Evolutionary conservation across 1,139 yeast species (phyloP), one percentile per base, ranked within the genome.

Genomic region (Geotrichum carabidarum): DNA sequence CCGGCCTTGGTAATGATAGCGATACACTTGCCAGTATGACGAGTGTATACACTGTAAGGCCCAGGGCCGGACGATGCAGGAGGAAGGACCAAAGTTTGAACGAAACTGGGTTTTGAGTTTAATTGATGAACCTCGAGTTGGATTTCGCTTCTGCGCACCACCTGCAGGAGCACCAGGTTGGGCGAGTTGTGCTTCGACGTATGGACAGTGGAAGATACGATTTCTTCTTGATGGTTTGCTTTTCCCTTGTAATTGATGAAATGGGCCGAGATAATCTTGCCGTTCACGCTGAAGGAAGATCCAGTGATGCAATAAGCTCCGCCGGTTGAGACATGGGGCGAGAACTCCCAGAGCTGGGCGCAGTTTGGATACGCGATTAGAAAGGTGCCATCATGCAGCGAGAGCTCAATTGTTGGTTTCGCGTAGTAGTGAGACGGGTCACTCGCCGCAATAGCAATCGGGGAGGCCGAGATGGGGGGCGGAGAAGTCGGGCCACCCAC

Each of bases 41-140:
- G 37, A 34, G 53, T 17, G 44, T 50, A 50, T 31, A 49, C 35
- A 41, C 50, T 41, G 50, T 63, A 64, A 5, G 68, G 66, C 7
- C 65, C 65, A 1, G 61, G 59, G 30, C 66, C 67, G 1, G 62
- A 56, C 3, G 61, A 56, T 7, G 63, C 58, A 5, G 66, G 64
- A 6, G 68, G 68, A n/a, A 64, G 54, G 18, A 61, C 59, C 45
- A 63, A 48, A 8, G 60, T 51, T 41, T 57, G 50, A 11, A 59
- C 57, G 17, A 60, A 50, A 40, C 58, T 53, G n/a, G 58, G 56
- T 15, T 48, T 51, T 22, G 47, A 51, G 36, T 49, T 46, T 8
- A 60, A 50, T 12, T 51, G 47, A 51, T 64, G 63, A 4, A 64
- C 54, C 44, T 63, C 63, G 32, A 64, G 50, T 22, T 56, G 54